These are phyloP conservation scores for Komagataella populi DNA, from an alignment of 805 yeast species.

Conservation along the genomic window DNA sequence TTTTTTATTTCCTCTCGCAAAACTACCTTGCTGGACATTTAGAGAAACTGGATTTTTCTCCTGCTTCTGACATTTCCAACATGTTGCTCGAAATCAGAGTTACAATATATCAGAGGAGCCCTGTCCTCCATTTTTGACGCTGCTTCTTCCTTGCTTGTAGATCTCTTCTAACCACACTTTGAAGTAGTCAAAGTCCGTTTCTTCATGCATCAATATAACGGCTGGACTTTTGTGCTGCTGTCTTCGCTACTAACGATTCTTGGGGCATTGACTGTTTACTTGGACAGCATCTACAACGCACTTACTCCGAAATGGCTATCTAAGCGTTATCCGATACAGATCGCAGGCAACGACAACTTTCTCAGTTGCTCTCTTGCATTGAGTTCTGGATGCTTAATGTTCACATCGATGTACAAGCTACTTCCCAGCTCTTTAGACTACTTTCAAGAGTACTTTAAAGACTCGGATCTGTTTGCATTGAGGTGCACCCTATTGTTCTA, in stretches of 20 bases:
- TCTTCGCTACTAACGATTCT: conserved; percentile 58
- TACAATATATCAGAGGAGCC: background rate
- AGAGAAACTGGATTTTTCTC: background rate
- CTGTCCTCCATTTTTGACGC: background rate
- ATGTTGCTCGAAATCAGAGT: background rate
- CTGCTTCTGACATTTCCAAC: background rate
- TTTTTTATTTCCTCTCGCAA: background rate
- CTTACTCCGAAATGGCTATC: conserved; percentile 27
- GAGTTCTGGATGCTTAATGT: conserved; percentile 69
- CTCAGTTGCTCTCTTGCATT: conserved; percentile 65
- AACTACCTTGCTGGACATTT: background rate
- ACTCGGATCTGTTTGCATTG: background rate
- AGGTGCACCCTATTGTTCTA: conserved; percentile 4
- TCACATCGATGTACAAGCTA: conserved; percentile 66
- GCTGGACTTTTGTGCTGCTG: conserved; percentile 52
- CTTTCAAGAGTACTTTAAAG: conserved; percentile 11
- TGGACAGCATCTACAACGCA: conserved; percentile 38
- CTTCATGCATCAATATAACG: conserved; percentile 22
- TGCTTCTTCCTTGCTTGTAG: background rate
- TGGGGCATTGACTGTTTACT: conserved; percentile 57
- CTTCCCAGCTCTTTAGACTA: conserved; percentile 55
- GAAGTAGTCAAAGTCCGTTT: background rate
- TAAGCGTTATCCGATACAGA: conserved; percentile 28
- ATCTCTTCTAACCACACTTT: background rate
- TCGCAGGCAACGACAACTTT: conserved; percentile 47